A percentile compares a stretch with the other conserved stretches of the same genome.
Conservation (phyloP, 352 stramenopile species). For the Pythium oligandrum region DNA sequence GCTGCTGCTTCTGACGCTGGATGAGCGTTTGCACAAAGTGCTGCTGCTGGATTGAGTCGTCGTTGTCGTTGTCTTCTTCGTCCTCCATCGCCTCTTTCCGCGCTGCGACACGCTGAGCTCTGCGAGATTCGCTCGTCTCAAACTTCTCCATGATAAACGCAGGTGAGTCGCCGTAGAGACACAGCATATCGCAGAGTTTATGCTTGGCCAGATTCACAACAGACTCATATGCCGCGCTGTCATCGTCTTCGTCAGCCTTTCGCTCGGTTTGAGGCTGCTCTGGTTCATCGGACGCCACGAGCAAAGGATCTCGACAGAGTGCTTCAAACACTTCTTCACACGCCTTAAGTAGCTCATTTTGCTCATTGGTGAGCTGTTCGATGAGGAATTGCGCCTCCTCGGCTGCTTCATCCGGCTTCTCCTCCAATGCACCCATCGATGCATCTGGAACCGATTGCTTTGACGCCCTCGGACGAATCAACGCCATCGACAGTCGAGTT, state of each 20-base stretch:
- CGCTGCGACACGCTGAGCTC: conserved; percentile 7
- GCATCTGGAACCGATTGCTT: conserved; percentile 39
- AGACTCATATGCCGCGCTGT: background rate
- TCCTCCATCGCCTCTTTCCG: conserved; percentile 13
- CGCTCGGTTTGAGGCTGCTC: background rate
- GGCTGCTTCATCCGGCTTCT: conserved; percentile 9
- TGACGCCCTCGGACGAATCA: no score
- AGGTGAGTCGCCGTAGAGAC: conserved; percentile 31
- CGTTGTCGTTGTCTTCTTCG: conserved; percentile 18
- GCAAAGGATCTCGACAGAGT: conserved; percentile 36
- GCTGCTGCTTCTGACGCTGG: conserved; percentile 43
- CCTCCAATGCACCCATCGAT: conserved; percentile 25
- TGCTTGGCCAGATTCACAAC: conserved; percentile 18
- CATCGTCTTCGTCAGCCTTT: conserved; percentile 2
- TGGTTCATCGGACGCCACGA: background rate
- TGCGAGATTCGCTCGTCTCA: conserved; percentile 25
- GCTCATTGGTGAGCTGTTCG: conserved; percentile 16
- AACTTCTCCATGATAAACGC: conserved; percentile 47
- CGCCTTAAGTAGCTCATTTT: conserved; percentile 28
- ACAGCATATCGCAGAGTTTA: conserved; percentile 36
- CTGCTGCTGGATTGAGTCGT: no score
- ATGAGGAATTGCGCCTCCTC: conserved; percentile 10
- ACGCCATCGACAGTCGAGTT: no score
- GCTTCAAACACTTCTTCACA: conserved; percentile 64
- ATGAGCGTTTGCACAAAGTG: conserved; percentile 47